These are phyloP conservation scores for Chrysosporium queenslandicum DNA, from an alignment of 2,329 filamentous ascomycete genomes.

Conservation along the genomic window DNA sequence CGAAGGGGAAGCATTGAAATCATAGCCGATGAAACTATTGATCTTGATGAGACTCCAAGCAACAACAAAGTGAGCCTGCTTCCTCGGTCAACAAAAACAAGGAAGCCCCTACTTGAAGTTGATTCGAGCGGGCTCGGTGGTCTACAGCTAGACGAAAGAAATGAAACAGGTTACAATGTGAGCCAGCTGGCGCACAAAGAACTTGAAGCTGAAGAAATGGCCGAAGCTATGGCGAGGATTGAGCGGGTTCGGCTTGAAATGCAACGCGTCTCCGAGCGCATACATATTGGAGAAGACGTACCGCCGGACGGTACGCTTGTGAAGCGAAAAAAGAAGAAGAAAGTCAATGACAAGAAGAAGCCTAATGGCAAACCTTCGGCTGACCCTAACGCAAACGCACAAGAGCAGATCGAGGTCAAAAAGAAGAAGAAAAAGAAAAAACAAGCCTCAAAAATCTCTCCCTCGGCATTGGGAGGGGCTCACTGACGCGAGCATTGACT, in stretches of 20 bases:
- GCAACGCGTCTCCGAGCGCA: constrained; percentile 45
- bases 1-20: constrained; percentile 55
- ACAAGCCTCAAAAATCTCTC: not conserved
- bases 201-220: constrained; percentile 80
- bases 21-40: constrained; percentile 63
- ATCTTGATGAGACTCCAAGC: constrained; percentile 42
- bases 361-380: constrained; percentile 23
- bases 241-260: constrained; percentile 80
- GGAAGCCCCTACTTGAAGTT: constrained; percentile 66
- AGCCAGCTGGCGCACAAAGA: constrained; percentile 57
- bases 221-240: constrained; percentile 75
- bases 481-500: not conserved
- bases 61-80: constrained; percentile 44
- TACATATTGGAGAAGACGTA: constrained; percentile 39
- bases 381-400: constrained; percentile 1
- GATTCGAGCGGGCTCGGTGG: constrained; percentile 65
- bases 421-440: constrained; percentile 5
- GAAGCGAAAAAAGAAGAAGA: constrained; percentile 41
- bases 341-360: constrained; percentile 12
- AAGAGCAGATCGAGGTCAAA: not conserved
- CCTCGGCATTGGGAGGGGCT: not conserved
- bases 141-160: constrained; percentile 56
- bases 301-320: constrained; percentile 39
- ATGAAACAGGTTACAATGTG: constrained; percentile 20
- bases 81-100: constrained; percentile 32